These are phyloP conservation scores for Phalaenopsis hybrid DNA, from an alignment of 116 monocot species.

Conservation along the genomic window DNA sequence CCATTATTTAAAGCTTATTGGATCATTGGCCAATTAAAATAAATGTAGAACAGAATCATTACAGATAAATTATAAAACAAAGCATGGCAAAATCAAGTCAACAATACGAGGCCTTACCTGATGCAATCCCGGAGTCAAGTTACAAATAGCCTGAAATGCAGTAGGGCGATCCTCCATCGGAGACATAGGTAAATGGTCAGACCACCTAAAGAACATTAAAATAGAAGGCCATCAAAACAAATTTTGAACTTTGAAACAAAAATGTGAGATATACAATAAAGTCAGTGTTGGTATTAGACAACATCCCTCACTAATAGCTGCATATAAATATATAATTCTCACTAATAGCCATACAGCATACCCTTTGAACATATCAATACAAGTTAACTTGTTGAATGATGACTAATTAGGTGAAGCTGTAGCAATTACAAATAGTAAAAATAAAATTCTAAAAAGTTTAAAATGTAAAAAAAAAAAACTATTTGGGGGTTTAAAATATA, in stretches of 20 bases:
- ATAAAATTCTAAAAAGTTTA: background rate
- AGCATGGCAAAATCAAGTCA: background rate
- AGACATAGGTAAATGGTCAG: constrained; percentile 50
- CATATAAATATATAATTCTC: background rate
- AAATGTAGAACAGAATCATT: background rate
- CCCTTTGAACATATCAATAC: background rate
- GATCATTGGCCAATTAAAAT: too few relatives aligned
- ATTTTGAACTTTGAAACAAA: background rate
- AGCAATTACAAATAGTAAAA: background rate
- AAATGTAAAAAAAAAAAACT: too few relatives aligned
- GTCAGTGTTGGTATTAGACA: background rate
- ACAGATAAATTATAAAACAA: background rate
- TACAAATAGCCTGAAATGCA: constrained; percentile 58
- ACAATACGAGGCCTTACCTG: constrained; percentile 25
- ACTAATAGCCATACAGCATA: background rate
- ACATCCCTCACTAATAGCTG: background rate
- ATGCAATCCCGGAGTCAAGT: constrained; percentile 54
- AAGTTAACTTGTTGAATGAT: background rate
- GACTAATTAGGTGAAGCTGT: background rate
- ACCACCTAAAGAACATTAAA: constrained; percentile 29
- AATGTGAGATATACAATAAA: background rate
- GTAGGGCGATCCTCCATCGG: constrained; percentile 50
- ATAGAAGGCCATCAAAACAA: background rate
- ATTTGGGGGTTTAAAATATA: background rate
- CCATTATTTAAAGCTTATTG: background rate